Percentiles rank a stretch among this genome's conserved stretches.
phyloP scores from a whole-genome alignment of 2,329 filamentous ascomycete genomes.

The Lasiodiplodia hormozganensis region DNA sequence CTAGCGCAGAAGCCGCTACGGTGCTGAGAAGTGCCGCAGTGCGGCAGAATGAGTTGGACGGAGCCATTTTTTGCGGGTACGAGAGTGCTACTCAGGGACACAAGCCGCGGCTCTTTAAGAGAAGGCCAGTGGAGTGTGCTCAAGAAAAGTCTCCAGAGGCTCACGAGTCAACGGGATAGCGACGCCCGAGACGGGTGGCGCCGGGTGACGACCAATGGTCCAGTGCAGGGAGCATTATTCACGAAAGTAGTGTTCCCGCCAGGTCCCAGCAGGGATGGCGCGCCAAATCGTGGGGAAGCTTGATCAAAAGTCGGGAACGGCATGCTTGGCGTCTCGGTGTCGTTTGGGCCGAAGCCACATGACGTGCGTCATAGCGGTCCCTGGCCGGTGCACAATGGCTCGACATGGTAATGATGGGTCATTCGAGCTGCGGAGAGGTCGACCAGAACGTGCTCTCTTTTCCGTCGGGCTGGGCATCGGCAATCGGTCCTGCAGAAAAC shows the following conservation, averaged over 20 bases:
- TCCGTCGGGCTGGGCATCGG: background rate
- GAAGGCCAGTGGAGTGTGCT: background rate
- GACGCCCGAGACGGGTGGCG: conserved; percentile 16
- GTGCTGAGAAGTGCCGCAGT: background rate
- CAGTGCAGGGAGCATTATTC: background rate
- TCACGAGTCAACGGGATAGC: conserved; percentile 12
- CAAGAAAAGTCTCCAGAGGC: background rate
- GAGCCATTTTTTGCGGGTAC: conserved; percentile 1
- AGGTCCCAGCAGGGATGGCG: conserved; percentile 1
- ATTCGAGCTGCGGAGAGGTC: background rate
- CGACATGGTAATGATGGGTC: background rate
- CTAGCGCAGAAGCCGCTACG: conserved; percentile 19
- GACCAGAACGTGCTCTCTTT: background rate
- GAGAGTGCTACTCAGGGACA: background rate
- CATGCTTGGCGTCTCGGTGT: conserved; percentile 17
- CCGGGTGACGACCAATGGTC: background rate
- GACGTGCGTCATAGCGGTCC: conserved; percentile 13
- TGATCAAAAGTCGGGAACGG: background rate
- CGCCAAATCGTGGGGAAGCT: conserved; percentile 16
- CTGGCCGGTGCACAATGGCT: background rate
- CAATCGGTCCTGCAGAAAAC: background rate
- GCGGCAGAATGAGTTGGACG: background rate
- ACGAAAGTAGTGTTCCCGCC: background rate
- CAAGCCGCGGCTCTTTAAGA: background rate
- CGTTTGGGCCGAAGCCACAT: conserved; percentile 19